Conservation (phyloP, 1,284 basidiomycete genomes). For the Porodaedalea pini region DNA sequence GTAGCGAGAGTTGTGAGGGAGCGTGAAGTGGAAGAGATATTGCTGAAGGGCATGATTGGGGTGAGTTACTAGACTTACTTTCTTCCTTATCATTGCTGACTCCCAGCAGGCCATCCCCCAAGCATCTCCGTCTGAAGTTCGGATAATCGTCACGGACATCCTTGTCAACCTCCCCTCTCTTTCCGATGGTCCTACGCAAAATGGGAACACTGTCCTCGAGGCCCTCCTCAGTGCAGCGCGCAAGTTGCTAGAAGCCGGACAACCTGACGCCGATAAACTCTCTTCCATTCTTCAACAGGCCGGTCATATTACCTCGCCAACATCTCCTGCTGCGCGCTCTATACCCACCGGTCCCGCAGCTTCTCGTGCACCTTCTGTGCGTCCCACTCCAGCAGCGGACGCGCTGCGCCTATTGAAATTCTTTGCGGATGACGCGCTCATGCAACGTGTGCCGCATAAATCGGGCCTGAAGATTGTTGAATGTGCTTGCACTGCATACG, state of each 20-base stretch:
- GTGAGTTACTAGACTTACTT: slow-evolving; percentile 32
- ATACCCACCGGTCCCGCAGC: background rate
- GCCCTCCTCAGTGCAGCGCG: slow-evolving; percentile 41
- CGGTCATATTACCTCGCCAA: background rate
- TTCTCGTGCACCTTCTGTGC: background rate
- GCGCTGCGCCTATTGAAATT: background rate
- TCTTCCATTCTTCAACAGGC: background rate
- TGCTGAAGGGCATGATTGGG: slow-evolving; percentile 47
- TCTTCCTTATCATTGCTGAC: background rate
- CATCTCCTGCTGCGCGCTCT: background rate
- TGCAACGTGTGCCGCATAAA: background rate
- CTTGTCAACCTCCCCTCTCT: slow-evolving; percentile 49
- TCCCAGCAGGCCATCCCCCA: slow-evolving; percentile 46
- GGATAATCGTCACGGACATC: slow-evolving; percentile 51
- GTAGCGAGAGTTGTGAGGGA: slow-evolving; percentile 44
- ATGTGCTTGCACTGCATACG: background rate
- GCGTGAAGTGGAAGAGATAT: slow-evolving; percentile 44
- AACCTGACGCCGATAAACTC: background rate
- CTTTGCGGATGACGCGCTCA: background rate
- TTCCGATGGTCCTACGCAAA: slow-evolving; percentile 11
- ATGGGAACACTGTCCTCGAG: slow-evolving; percentile 44
- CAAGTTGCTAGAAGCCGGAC: background rate
- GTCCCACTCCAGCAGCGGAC: background rate
- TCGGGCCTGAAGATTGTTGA: background rate
- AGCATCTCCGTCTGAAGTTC: slow-evolving; percentile 39